Conservation (phyloP, 2,329 filamentous ascomycete species). For the Trichoderma koningii region DNA sequence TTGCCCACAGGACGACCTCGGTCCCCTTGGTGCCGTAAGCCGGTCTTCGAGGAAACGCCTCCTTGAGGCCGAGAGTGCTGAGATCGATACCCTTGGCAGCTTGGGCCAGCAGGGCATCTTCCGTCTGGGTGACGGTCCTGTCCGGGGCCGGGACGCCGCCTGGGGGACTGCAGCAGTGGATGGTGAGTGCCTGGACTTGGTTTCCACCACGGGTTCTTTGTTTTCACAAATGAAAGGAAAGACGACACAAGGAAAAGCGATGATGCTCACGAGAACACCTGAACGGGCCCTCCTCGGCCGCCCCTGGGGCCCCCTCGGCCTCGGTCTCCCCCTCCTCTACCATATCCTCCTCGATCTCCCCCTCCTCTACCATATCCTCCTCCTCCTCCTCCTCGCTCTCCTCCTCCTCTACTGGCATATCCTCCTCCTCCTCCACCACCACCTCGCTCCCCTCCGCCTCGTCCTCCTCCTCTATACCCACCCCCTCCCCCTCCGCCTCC, state of each 20-base stretch:
- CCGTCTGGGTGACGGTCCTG: constrained; percentile 18
- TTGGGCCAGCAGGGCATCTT: constrained; percentile 22
- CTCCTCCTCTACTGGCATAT: too few species aligned
- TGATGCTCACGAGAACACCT: constrained; percentile 23
- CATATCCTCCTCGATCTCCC: constrained; percentile 16
- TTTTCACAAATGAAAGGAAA: too few species aligned
- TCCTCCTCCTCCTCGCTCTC: not conserved
- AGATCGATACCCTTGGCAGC: constrained; percentile 13
- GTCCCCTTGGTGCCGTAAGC: constrained; percentile 28
- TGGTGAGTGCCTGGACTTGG: not conserved
- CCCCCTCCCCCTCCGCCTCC: constrained; percentile 3
- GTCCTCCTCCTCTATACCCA: not conserved
- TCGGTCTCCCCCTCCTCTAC: constrained; percentile 26
- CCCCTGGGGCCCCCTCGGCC: constrained; percentile 10
- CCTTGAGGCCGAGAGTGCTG: constrained; percentile 15
- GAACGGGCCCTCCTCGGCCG: constrained; percentile 17
- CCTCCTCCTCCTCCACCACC: constrained; percentile 36
- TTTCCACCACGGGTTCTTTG: too few species aligned
- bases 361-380: constrained; percentile 19
- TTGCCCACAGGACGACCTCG: constrained; percentile 28
- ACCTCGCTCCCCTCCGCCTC: constrained; percentile 29
- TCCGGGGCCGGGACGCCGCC: constrained; percentile 18
- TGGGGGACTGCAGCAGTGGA: not conserved
- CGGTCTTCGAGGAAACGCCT: constrained; percentile 26
- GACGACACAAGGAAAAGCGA: not conserved